These are phyloP conservation scores for Moniliophthora roreri DNA, from an alignment of 1,284 basidiomycete genomes.

Conservation along the genomic window DNA sequence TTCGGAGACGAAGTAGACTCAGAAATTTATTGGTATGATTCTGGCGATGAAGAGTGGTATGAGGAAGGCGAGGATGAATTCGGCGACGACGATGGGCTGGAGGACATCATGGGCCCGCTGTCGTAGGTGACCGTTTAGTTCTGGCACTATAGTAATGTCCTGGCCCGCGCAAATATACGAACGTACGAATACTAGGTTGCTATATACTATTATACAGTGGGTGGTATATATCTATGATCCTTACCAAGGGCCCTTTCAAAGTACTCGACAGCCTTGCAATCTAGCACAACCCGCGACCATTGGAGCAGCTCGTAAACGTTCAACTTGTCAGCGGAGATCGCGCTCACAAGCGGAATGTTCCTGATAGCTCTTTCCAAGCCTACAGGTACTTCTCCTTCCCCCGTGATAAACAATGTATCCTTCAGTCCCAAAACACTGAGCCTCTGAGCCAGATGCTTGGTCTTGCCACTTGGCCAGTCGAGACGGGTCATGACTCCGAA, in stretches of 20 bases:
- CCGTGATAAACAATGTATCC: slow-evolving; percentile 74
- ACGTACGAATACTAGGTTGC: too few relatives aligned
- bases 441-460: slow-evolving; percentile 56
- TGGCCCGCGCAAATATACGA: too few relatives aligned
- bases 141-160: too few relatives aligned
- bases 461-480: slow-evolving; percentile 72
- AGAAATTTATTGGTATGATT: too few relatives aligned
- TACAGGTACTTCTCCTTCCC: slow-evolving; percentile 53
- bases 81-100: neutral
- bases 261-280: slow-evolving; percentile 68
- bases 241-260: slow-evolving; percentile 64
- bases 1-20: too few relatives aligned
- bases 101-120: neutral
- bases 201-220: slow-evolving; percentile 1
- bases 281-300: slow-evolving; percentile 72
- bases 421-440: slow-evolving; percentile 63
- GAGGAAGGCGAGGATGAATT: neutral
- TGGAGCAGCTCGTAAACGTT: slow-evolving; percentile 78
- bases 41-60: neutral
- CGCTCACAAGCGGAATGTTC: slow-evolving; percentile 66
- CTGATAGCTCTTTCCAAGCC: slow-evolving; percentile 56
- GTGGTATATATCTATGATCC: slow-evolving; percentile 12
- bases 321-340: slow-evolving; percentile 63
- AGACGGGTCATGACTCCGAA: slow-evolving; percentile 77
- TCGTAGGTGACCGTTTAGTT: too few relatives aligned